phyloP scores from a whole-genome alignment of 2,329 filamentous ascomycete genomes.

The Calonectria fujianensis region DNA sequence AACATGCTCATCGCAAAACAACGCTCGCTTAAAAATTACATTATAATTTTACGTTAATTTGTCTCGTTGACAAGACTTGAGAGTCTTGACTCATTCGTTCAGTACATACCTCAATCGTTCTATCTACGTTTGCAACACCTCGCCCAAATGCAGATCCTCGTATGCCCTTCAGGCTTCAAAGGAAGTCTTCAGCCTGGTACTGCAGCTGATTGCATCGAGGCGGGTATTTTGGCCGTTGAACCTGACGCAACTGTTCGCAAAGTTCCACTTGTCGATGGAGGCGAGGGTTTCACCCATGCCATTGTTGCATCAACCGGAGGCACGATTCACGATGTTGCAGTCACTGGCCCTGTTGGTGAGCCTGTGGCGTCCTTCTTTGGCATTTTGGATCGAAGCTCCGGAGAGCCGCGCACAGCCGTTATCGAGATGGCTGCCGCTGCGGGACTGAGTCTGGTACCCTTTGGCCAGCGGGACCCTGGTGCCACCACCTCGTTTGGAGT shows the following conservation, averaged over 20 bases:
- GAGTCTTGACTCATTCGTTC: neutral
- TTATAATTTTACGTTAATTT: neutral
- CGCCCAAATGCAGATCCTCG: conserved; percentile 60
- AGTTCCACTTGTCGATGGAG: conserved; percentile 71
- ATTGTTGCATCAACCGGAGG: conserved; percentile 66
- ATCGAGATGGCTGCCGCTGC: conserved; percentile 73
- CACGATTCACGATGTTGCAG: conserved; percentile 58
- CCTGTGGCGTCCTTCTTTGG: conserved; percentile 68
- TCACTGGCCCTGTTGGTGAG: conserved; percentile 66
- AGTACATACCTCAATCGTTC: neutral
- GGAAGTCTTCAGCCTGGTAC: conserved; percentile 69
- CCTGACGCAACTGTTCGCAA: conserved; percentile 66
- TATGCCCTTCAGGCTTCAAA: conserved; percentile 73
- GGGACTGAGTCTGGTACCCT: conserved; percentile 69
- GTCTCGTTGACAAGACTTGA: neutral
- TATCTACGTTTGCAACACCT: neutral
- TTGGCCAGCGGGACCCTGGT: conserved; percentile 65
- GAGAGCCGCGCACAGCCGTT: conserved; percentile 63
- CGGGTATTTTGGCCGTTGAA: conserved; percentile 66
- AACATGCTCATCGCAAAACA: conserved; percentile 25
- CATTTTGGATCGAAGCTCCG: conserved; percentile 58
- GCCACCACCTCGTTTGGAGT: conserved; percentile 71
- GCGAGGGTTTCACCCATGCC: conserved; percentile 70
- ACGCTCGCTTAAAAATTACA: neutral
- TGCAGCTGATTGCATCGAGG: conserved; percentile 71